A percentile compares a stretch with the other conserved stretches of the same genome.
Conservation (phyloP, 2,329 filamentous ascomycete species). For the Decorospora gaudefroyi region DNA sequence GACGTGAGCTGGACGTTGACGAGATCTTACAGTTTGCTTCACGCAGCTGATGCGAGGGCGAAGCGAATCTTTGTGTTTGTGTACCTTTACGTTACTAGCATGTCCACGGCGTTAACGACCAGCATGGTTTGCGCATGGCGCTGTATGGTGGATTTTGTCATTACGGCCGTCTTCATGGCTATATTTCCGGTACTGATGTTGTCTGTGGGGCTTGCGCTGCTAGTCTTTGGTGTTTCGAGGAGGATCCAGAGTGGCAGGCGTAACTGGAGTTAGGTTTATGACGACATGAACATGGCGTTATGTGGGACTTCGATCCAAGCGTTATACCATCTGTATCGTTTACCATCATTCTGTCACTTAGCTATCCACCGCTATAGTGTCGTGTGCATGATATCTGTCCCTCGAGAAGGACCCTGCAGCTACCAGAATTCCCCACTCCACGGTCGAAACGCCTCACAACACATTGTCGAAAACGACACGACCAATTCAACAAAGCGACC, state of each 20-base stretch:
- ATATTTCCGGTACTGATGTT: conserved; percentile 11
- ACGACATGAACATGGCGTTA: conserved; percentile 21
- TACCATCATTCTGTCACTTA: not conserved
- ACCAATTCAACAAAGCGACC: no score
- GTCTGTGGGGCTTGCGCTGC: no score
- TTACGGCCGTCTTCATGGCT: conserved; percentile 12
- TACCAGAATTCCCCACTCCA: no score
- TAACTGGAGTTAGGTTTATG: no score
- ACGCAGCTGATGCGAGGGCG: not conserved
- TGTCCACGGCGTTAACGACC: conserved; percentile 20
- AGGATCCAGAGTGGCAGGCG: no score
- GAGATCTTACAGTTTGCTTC: conserved; percentile 9
- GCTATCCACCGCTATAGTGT: not conserved
- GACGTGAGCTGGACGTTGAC: conserved; percentile 7
- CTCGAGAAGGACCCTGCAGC: not conserved
- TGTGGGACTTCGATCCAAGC: conserved; percentile 8
- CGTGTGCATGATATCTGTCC: not conserved
- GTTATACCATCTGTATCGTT: conserved; percentile 32
- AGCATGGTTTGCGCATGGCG: conserved; percentile 9
- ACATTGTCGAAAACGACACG: no score
- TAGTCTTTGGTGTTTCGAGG: not conserved
- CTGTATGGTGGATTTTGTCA: conserved; percentile 14
- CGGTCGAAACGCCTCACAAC: no score
- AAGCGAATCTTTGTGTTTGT: not conserved
- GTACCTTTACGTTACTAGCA: conserved; percentile 11